A percentile compares a stretch with the other conserved stretches of the same genome.
Evolutionary conservation across 768 basidiomycete species (phyloP).

Genomic region (Russula vinacea): DNA sequence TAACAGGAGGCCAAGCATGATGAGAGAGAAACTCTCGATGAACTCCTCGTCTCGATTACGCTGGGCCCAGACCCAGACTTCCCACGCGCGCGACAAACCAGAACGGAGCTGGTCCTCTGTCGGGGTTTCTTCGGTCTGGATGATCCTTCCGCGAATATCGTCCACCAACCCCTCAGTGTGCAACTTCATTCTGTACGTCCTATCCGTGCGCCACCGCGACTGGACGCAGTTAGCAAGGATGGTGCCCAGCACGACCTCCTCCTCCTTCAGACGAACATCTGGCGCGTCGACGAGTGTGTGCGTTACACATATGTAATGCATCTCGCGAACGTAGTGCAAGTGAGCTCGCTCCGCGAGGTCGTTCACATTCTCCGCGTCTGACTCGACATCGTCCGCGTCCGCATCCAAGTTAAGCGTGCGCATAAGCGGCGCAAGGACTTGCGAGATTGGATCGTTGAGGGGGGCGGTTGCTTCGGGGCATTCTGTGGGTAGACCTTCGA

Average conservation of each 20-base stretch:
- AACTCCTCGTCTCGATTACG: conserved; percentile 36
- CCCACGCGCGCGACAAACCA: conserved; percentile 56
- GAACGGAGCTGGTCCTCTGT: conserved; percentile 33
- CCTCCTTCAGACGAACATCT: conserved; percentile 58
- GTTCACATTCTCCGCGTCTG: background rate
- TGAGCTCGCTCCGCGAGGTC: conserved; percentile 39
- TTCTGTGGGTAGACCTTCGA: background rate
- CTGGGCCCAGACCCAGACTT: conserved; percentile 58
- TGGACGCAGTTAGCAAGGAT: conserved; percentile 71
- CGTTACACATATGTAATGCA: conserved; percentile 65
- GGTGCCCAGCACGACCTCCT: conserved; percentile 70
- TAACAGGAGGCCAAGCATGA: conserved; percentile 46
- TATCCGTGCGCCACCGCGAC: conserved; percentile 54
- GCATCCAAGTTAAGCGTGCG: background rate
- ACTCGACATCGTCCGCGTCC: no score
- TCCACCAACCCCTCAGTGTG: conserved; percentile 52
- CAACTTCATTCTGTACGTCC: conserved; percentile 59
- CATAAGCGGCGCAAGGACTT: conserved; percentile 10
- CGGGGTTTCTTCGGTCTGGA: background rate
- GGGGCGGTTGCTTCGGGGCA: background rate
- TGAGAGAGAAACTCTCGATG: conserved; percentile 61
- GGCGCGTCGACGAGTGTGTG: conserved; percentile 61
- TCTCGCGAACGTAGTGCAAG: conserved; percentile 56
- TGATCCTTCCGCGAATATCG: conserved; percentile 45
- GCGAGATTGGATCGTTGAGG: conserved; percentile 16